Percentiles rank a stretch among this genome's conserved stretches.
Conservation (phyloP, 108 stramenopile species). For the Fragilaria radians region DNA sequence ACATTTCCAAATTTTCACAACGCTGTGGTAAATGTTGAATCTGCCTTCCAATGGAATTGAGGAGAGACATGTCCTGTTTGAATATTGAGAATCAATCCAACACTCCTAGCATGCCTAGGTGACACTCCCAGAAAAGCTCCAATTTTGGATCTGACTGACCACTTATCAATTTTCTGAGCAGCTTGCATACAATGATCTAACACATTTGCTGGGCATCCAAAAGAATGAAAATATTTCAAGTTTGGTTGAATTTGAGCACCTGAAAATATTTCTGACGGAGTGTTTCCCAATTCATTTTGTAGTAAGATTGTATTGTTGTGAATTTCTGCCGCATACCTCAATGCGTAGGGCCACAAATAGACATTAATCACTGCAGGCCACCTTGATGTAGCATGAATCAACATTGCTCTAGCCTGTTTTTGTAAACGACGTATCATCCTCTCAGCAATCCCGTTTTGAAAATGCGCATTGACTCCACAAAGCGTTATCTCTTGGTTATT, state of each 20-base stretch:
- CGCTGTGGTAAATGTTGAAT: constrained; percentile 29
- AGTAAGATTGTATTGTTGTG: constrained; percentile 5
- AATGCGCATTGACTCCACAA: constrained; percentile 34
- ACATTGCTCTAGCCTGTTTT: constrained; percentile 20
- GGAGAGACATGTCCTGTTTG: constrained; percentile 18
- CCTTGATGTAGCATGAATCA: constrained; percentile 21
- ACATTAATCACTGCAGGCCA: constrained; percentile 21
- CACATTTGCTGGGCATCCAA: constrained; percentile 29
- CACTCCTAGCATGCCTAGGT: constrained; percentile 10
- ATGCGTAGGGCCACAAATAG: constrained; percentile 29
- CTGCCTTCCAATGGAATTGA: constrained; percentile 18
- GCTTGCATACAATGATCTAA: constrained; percentile 10
- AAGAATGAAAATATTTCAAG: constrained; percentile 10
- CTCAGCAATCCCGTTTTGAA: constrained; percentile 42
- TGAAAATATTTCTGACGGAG: constrained; percentile 9
- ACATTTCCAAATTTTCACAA: too few relatives aligned
- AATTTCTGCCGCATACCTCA: constrained; percentile 6
- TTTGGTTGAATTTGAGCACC: not conserved
- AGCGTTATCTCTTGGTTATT: constrained; percentile 1
- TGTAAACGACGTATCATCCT: constrained; percentile 22
- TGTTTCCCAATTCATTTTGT: not conserved
- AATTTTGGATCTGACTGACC: constrained; percentile 13
- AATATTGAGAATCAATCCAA: constrained; percentile 14
- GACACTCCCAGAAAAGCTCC: constrained; percentile 17
- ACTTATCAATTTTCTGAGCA: constrained; percentile 24